These are phyloP conservation scores for Pleurostoma richardsiae DNA, from an alignment of 2,329 filamentous ascomycete species.

Conservation along the genomic window DNA sequence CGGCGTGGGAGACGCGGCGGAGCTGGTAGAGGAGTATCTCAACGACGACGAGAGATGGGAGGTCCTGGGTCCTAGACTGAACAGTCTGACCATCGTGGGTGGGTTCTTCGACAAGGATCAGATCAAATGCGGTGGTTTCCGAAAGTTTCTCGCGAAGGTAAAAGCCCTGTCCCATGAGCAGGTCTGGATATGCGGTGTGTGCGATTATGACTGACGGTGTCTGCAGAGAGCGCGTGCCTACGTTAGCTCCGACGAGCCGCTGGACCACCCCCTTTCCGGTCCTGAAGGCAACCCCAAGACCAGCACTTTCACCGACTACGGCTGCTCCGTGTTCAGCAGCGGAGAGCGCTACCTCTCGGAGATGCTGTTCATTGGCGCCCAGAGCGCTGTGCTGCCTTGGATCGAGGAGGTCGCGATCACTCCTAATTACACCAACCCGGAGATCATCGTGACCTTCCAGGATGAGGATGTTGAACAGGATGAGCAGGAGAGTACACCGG, in stretches of 20 bases:
- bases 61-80: slow-evolving; percentile 35
- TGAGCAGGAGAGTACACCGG: slow-evolving; percentile 5
- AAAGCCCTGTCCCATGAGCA: too few species aligned
- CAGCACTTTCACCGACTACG: slow-evolving; percentile 36
- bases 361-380: slow-evolving; percentile 53
- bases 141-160: slow-evolving; percentile 46
- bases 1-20: slow-evolving; percentile 62
- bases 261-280: slow-evolving; percentile 48
- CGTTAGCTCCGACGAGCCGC: slow-evolving; percentile 42
- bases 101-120: slow-evolving; percentile 32
- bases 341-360: slow-evolving; percentile 57
- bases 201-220: neutral
- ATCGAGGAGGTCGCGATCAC: slow-evolving; percentile 48
- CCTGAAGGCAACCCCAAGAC: slow-evolving; percentile 40
- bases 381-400: slow-evolving; percentile 53
- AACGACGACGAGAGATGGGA: slow-evolving; percentile 47
- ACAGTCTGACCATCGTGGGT: slow-evolving; percentile 45
- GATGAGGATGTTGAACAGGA: slow-evolving; percentile 22
- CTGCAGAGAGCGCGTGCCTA: slow-evolving; percentile 58
- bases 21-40: slow-evolving; percentile 53
- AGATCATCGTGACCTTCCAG: slow-evolving; percentile 20
- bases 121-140: slow-evolving; percentile 38
- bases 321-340: slow-evolving; percentile 66
- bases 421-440: slow-evolving; percentile 32
- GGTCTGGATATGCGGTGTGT: too few species aligned